Conservation (phyloP, 495 filamentous ascomycete species). For the Penicillium robsamsonii region DNA sequence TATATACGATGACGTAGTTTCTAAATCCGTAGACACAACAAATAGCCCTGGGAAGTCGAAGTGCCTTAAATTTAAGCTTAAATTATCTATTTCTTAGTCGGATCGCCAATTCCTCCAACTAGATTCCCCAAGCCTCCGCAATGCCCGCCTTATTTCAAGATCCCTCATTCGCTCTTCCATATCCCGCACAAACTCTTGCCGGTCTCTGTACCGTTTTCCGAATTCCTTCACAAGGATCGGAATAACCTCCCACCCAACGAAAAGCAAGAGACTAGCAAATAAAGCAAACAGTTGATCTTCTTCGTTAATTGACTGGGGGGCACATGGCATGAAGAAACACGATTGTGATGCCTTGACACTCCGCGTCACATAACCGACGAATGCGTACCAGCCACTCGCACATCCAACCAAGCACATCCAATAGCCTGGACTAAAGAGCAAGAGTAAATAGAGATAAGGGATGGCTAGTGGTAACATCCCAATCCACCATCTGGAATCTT, state of each 20-base stretch:
- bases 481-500: background rate
- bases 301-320: constrained; percentile 6
- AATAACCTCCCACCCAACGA: background rate
- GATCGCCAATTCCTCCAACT: background rate
- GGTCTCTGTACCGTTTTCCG: background rate
- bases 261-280: background rate
- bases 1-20: constrained; percentile 12
- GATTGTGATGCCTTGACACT: background rate
- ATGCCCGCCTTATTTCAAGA: background rate
- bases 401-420: background rate
- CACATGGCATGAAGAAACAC: constrained; percentile 15
- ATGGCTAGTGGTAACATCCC: background rate
- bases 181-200: background rate
- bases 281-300: constrained; percentile 5
- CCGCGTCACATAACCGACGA: background rate
- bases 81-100: background rate
- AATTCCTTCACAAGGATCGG: background rate
- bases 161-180: background rate
- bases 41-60: background rate
- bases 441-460: background rate
- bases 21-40: background rate
- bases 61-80: background rate
- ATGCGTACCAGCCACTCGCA: background rate
- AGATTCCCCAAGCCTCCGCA: background rate
- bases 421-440: background rate